Conservation (phyloP, 2,329 filamentous ascomycete species). For the Arthroderma sp. region DNA sequence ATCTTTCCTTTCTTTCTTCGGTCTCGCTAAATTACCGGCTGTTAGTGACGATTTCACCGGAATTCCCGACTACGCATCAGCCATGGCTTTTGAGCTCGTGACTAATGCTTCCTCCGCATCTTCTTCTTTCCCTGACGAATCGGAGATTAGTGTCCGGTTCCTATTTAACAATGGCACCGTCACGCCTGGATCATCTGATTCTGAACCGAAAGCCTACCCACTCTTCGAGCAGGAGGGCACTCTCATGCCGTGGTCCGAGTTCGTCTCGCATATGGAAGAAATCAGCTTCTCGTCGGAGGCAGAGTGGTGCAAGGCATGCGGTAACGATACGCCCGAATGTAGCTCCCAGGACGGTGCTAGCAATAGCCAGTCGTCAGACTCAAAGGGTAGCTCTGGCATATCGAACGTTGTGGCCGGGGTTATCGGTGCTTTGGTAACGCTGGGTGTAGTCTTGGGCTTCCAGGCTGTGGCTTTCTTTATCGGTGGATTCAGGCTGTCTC, state of each 20-base stretch:
- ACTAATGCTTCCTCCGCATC: conserved; percentile 32
- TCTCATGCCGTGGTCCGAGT: conserved; percentile 54
- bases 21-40: conserved; percentile 38
- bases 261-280: conserved; percentile 48
- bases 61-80: conserved; percentile 70
- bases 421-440: conserved; percentile 58
- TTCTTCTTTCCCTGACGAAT: conserved; percentile 28
- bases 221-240: conserved; percentile 45
- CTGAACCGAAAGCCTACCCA: conserved; percentile 41
- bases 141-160: conserved; percentile 47
- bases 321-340: conserved; percentile 49
- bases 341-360: conserved; percentile 37
- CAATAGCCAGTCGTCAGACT: conserved; percentile 16
- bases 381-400: conserved; percentile 34
- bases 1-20: conserved; percentile 49
- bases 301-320: conserved; percentile 64
- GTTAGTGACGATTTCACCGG: conserved; percentile 54
- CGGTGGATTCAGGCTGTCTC: conserved; percentile 46
- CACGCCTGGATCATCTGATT: conserved; percentile 20
- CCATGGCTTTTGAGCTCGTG: conserved; percentile 64
- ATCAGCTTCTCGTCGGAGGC: conserved; percentile 53
- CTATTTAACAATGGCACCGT: conserved; percentile 50
- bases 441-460: conserved; percentile 48
- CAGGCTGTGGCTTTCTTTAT: conserved; percentile 41
- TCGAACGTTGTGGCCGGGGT: conserved; percentile 65